Conservation (phyloP, 2,329 filamentous ascomycete species). For the Pestalotiopsis sp. region DNA sequence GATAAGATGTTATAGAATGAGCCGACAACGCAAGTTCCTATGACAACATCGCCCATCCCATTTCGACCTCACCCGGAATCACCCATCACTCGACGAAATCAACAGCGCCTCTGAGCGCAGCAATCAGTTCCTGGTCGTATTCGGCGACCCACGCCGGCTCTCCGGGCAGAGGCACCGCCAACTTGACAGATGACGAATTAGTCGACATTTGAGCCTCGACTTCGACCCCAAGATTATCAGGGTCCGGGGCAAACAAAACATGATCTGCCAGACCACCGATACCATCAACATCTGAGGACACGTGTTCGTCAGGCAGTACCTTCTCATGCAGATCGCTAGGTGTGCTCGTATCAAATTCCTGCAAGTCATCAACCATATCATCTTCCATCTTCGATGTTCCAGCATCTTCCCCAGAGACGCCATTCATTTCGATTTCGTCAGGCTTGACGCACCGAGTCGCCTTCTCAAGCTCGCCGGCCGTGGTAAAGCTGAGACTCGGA, state of each 20-base stretch:
- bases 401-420: background rate
- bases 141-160: slow-evolving; percentile 30
- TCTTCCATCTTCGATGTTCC: background rate
- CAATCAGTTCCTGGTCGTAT: slow-evolving; percentile 28
- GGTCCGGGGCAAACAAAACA: background rate
- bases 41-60: background rate
- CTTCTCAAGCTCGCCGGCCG: slow-evolving; percentile 29
- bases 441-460: slow-evolving; percentile 27
- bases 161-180: background rate
- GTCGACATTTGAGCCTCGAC: background rate
- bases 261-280: background rate
- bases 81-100: slow-evolving; percentile 30
- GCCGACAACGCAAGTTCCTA: background rate
- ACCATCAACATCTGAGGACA: background rate
- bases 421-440: background rate
- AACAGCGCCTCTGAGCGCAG: slow-evolving; percentile 28
- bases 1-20: background rate
- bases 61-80: background rate
- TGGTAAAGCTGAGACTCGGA: slow-evolving; percentile 34
- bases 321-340: background rate
- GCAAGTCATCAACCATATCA: background rate
- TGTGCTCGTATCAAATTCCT: background rate
- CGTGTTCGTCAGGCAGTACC: background rate
- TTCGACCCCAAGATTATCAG: background rate
- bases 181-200: background rate